phyloP scores from a whole-genome alignment of 2,329 filamentous ascomycete genomes.

The Colletotrichum viniferum region DNA sequence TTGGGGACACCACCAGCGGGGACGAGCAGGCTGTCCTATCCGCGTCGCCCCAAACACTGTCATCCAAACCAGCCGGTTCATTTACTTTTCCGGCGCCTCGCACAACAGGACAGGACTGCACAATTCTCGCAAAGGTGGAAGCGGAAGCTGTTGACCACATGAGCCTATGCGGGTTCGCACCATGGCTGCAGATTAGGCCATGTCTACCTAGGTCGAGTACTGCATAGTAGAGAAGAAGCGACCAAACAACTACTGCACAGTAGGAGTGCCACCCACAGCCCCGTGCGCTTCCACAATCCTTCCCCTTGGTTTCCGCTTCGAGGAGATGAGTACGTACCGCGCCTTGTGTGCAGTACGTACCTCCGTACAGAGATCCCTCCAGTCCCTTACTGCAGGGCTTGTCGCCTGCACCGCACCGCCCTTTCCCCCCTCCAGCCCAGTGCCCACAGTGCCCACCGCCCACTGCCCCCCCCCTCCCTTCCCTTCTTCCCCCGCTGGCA shows the following conservation, averaged over 20 bases:
- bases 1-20: background rate
- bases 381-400: background rate
- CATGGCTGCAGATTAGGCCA: background rate
- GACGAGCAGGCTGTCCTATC: background rate
- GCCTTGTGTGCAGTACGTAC: background rate
- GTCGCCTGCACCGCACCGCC: background rate
- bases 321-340: background rate
- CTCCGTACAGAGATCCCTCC: no score
- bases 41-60: background rate
- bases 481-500: background rate
- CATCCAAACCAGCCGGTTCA: background rate
- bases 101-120: background rate
- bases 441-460: background rate
- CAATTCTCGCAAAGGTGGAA: background rate
- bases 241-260: background rate
- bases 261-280: background rate
- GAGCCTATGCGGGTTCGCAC: background rate
- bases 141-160: background rate
- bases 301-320: constrained; percentile 9
- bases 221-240: background rate
- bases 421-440: background rate
- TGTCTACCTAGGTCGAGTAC: background rate
- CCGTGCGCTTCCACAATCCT: background rate
- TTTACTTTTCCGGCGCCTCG: background rate
- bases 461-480: background rate